Percentiles rank a stretch among this genome's conserved stretches.
Conservation (phyloP, 306 rosid genomes). For the Neltuma alba region DNA sequence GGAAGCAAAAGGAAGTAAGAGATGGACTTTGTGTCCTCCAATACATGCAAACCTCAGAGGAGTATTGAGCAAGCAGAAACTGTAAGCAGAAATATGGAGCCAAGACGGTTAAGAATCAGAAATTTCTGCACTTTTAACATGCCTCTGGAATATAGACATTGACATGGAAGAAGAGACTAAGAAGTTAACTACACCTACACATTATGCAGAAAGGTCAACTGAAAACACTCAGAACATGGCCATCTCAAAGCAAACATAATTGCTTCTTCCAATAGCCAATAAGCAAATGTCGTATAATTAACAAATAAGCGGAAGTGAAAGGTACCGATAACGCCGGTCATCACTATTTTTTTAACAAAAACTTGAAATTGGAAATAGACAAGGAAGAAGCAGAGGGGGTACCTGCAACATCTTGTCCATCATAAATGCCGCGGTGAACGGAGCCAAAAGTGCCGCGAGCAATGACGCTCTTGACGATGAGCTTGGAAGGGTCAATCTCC, state of each 20-base stretch:
- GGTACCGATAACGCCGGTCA: slow-evolving; percentile 21
- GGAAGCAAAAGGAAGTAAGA: slow-evolving; percentile 10
- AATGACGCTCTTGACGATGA: no score
- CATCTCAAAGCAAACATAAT: slow-evolving; percentile 31
- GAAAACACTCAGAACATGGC: slow-evolving; percentile 16
- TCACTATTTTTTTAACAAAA: background rate
- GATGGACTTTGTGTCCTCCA: slow-evolving; percentile 17
- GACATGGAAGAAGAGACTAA: background rate
- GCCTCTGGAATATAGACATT: background rate
- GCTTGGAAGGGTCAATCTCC: no score
- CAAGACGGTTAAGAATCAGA: background rate
- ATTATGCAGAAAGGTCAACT: slow-evolving; percentile 21
- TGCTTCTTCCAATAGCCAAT: slow-evolving; percentile 6
- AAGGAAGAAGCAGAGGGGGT: background rate
- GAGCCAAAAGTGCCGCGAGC: no score
- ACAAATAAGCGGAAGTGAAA: slow-evolving; percentile 29
- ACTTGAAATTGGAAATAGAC: background rate
- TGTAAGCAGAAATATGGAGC: slow-evolving; percentile 6
- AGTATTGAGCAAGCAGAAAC: background rate
- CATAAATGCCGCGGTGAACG: no score
- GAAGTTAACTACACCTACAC: slow-evolving; percentile 2
- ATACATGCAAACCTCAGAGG: slow-evolving; percentile 23
- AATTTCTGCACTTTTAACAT: background rate
- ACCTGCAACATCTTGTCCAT: no score
- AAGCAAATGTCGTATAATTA: background rate